These are phyloP conservation scores for Fagopyrum homotropicum DNA, from an alignment of 148 eudicot genomes.

Conservation along the genomic window DNA sequence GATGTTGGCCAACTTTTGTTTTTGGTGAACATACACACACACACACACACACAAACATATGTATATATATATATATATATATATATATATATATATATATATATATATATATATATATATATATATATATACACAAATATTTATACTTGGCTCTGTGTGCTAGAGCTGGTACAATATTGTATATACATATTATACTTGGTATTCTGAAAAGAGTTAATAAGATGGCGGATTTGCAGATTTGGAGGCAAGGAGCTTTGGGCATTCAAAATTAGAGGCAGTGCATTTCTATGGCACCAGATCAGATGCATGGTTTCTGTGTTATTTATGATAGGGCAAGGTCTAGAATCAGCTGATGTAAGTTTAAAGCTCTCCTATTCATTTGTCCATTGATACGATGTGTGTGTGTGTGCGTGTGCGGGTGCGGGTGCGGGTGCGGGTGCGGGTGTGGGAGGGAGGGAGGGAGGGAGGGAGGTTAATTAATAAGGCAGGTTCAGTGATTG, in stretches of 20 bases:
- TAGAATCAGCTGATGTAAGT: constrained; percentile 80
- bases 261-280: constrained; percentile 81
- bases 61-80: too few relatives aligned
- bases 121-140: too few relatives aligned
- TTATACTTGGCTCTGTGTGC: too few relatives aligned
- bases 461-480: too few relatives aligned
- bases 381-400: neutral
- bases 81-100: too few relatives aligned
- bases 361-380: constrained; percentile 10
- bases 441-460: too few relatives aligned
- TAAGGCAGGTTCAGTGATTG: too few relatives aligned
- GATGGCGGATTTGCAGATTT: constrained; percentile 36
- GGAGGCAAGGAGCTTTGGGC: constrained; percentile 60
- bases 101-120: too few relatives aligned
- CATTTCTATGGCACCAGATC: constrained; percentile 98
- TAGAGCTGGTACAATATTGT: too few relatives aligned
- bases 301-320: constrained; percentile 94
- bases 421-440: too few relatives aligned
- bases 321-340: constrained; percentile 82
- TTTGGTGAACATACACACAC: neutral
- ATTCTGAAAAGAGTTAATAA: neutral
- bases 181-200: neutral
- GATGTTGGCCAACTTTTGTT: neutral
- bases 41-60: too few relatives aligned
- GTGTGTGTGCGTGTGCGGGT: neutral